A percentile compares a stretch with the other conserved stretches of the same genome.
Evolutionary conservation across 148 eudicot genomes (phyloP).

Genomic region (Nepenthes mirabilis): DNA sequence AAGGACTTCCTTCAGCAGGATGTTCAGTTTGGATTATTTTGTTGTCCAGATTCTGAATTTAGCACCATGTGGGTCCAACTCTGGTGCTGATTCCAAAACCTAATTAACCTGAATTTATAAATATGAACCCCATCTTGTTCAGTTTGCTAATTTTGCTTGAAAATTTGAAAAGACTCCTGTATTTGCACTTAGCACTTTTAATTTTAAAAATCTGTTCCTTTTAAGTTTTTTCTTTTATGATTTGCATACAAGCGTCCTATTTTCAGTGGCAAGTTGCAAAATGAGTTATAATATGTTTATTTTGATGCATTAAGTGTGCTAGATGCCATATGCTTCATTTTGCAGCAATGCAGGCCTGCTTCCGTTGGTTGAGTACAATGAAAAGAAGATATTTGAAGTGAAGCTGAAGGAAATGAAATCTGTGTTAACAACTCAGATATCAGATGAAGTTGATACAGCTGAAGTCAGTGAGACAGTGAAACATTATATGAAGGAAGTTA

Average conservation of each 20-base stretch:
- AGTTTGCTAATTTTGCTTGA: background rate
- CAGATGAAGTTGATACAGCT: slow-evolving; percentile 74
- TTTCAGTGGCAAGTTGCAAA: background rate
- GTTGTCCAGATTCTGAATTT: no score
- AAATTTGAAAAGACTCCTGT: no score
- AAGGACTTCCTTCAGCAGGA: no score
- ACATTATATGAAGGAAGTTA: slow-evolving; percentile 77
- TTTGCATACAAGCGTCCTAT: background rate
- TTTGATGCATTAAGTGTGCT: slow-evolving; percentile 1
- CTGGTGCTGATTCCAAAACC: background rate
- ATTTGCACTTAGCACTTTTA: background rate
- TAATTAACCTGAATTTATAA: background rate
- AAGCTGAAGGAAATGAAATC: slow-evolving; percentile 91
- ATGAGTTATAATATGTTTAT: background rate
- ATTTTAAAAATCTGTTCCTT: background rate
- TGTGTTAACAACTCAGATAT: slow-evolving; percentile 65
- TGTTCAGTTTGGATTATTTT: no score
- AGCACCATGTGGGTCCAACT: no score
- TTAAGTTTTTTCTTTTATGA: background rate
- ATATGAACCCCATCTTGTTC: background rate
- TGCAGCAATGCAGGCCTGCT: slow-evolving; percentile 69
- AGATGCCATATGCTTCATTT: slow-evolving; percentile 2
- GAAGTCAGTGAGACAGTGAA: slow-evolving; percentile 83
- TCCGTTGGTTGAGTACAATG: slow-evolving; percentile 64
- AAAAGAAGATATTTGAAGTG: slow-evolving; percentile 88